A percentile compares a stretch with the other conserved stretches of the same genome.
phyloP scores from a whole-genome alignment of 139 green algal genomes.

The Chlorella sorokiniana region DNA sequence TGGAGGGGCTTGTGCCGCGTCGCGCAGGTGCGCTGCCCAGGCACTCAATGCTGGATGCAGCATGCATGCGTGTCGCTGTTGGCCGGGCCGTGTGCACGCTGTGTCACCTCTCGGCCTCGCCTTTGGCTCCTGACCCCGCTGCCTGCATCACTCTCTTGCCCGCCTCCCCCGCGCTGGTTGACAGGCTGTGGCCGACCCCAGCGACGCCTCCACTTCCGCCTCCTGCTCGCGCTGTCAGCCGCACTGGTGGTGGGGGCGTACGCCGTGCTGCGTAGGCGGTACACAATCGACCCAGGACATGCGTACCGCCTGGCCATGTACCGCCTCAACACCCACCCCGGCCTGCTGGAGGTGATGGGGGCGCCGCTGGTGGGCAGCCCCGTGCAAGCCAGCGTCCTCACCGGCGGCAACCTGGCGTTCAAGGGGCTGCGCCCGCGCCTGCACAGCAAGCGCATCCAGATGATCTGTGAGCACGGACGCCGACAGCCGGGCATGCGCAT shows the following conservation, averaged over 20 bases:
- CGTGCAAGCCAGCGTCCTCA: slow-evolving; percentile 66
- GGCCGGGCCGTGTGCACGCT: too few species aligned
- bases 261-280: slow-evolving; percentile 48
- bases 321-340: slow-evolving; percentile 69
- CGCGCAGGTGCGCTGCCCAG: neutral
- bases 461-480: slow-evolving; percentile 61
- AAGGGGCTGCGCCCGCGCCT: slow-evolving; percentile 52
- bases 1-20: slow-evolving; percentile 43
- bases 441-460: slow-evolving; percentile 65
- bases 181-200: neutral
- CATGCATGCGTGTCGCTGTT: too few species aligned
- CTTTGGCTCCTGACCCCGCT: neutral
- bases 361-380: slow-evolving; percentile 68
- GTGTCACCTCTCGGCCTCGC: too few species aligned
- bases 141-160: too few species aligned
- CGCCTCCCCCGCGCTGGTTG: neutral
- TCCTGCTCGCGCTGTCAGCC: slow-evolving; percentile 51
- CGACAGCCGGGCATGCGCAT: too few species aligned
- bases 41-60: neutral
- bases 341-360: slow-evolving; percentile 78
- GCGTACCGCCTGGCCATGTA: slow-evolving; percentile 72
- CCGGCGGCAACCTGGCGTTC: slow-evolving; percentile 65
- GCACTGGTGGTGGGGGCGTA: slow-evolving; percentile 41
- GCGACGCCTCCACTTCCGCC: neutral
- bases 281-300: slow-evolving; percentile 53